Conservation (phyloP, 2,329 filamentous ascomycete genomes). For the Parafenestella ontariensis region DNA sequence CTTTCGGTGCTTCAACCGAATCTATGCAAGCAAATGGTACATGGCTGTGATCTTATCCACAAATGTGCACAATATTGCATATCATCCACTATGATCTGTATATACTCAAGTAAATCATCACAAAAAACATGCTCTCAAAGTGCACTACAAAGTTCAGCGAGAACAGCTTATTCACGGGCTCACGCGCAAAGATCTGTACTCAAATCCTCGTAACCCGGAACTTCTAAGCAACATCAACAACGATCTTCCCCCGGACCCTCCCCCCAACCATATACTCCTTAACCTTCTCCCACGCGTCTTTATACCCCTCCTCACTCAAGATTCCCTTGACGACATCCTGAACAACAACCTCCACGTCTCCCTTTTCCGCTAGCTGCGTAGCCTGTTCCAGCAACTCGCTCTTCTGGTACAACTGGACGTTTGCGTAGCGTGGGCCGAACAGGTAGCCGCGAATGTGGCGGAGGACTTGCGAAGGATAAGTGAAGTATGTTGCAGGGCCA, state of each 20-base stretch:
- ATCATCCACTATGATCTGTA: no score
- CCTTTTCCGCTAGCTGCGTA: conserved; percentile 28
- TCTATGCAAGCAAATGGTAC: no score
- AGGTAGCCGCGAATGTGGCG: conserved; percentile 31
- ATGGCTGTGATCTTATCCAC: no score
- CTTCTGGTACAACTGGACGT: conserved; percentile 31
- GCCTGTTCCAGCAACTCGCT: conserved; percentile 34
- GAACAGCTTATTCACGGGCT: no score
- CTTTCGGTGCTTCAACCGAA: no score
- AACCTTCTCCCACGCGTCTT: conserved; percentile 32
- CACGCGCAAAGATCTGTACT: no score
- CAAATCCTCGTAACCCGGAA: no score
- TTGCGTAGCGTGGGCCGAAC: conserved; percentile 40
- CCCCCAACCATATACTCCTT: conserved; percentile 35
- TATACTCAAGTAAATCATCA: no score
- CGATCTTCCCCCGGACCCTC: conserved; percentile 41
- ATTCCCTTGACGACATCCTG: conserved; percentile 40
- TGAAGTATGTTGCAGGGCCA: conserved; percentile 43
- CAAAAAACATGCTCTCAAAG: no score
- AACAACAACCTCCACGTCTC: conserved; percentile 29
- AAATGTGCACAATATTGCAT: no score
- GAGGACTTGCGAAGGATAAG: conserved; percentile 34
- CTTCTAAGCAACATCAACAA: conserved; percentile 29
- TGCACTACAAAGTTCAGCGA: no score
- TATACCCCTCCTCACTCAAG: conserved; percentile 22